phyloP scores from a whole-genome alignment of 371 early-diverging fungal genomes.

The Rhizopus stolonifer region DNA sequence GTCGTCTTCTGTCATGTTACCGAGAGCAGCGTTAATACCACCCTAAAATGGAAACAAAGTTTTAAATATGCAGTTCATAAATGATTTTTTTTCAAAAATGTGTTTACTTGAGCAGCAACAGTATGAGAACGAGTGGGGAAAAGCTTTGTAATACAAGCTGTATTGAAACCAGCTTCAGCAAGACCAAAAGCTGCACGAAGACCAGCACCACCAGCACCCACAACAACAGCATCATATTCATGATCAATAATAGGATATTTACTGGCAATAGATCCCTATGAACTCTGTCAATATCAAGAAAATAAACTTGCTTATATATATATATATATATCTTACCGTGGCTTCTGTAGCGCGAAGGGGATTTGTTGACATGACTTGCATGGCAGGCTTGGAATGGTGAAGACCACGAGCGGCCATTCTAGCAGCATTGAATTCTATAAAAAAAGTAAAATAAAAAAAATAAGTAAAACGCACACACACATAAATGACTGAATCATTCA shows the following conservation, averaged over 20 bases:
- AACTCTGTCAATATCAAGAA: not conserved
- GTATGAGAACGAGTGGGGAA: slow-evolving; percentile 99
- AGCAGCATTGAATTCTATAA: slow-evolving; percentile 14
- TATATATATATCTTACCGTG: slow-evolving; percentile 40
- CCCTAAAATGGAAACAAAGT: too few relatives aligned
- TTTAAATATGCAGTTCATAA: too few relatives aligned
- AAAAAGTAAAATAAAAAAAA: not conserved
- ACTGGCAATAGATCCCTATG: slow-evolving; percentile 59
- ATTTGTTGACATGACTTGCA: slow-evolving; percentile 69
- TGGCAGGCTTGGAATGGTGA: slow-evolving; percentile 53
- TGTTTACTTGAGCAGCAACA: slow-evolving; percentile 90
- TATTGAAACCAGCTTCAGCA: slow-evolving; percentile 96
- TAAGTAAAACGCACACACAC: too few relatives aligned
- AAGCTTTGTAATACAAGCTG: slow-evolving; percentile 97
- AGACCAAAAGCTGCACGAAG: slow-evolving; percentile 98
- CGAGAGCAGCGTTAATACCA: slow-evolving; percentile 98
- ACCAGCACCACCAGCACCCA: slow-evolving; percentile 99
- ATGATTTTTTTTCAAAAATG: too few relatives aligned
- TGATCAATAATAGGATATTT: slow-evolving; percentile 96
- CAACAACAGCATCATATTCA: slow-evolving; percentile 95
- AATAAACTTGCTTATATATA: not conserved
- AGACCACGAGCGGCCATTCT: slow-evolving; percentile 26
- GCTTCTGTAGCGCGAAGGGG: slow-evolving; percentile 74
- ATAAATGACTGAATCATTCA: not conserved
- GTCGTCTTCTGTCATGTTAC: slow-evolving; percentile 98